Evolutionary conservation across 2,329 filamentous ascomycete species (phyloP).

Genomic region (Fusarium pseudonygamai): DNA sequence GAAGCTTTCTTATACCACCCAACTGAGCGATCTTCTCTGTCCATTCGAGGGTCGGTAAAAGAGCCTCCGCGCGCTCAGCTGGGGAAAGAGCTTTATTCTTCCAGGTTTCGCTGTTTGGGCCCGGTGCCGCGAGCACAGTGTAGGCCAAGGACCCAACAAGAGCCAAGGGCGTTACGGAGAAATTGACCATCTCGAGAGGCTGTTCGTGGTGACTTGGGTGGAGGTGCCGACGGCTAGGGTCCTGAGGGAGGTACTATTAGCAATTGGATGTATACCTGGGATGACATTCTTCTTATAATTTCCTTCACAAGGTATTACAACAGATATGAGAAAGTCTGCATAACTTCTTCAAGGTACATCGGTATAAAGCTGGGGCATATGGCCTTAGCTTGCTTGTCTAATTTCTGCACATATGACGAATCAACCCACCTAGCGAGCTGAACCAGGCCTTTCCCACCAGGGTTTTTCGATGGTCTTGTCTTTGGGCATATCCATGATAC

Average conservation of each 20-base stretch:
- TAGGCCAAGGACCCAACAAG: not conserved
- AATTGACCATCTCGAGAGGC: not conserved
- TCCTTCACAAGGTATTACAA: not conserved
- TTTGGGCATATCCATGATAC: not conserved
- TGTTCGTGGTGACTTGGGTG: no score
- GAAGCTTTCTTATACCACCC: not conserved
- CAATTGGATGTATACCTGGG: not conserved
- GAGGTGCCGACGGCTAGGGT: not conserved
- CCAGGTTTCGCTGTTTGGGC: not conserved
- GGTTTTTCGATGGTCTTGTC: not conserved
- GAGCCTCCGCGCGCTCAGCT: not conserved
- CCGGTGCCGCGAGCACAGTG: not conserved
- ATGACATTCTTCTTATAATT: not conserved
- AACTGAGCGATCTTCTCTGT: not conserved
- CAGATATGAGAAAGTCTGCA: not conserved
- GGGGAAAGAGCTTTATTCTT: not conserved
- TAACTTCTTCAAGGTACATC: fast-evolving
- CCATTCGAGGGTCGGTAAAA: not conserved
- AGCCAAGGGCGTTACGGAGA: not conserved
- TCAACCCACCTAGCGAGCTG: not conserved
- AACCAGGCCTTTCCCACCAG: not conserved
- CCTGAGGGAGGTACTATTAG: not conserved
- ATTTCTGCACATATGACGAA: not conserved
- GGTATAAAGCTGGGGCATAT: not conserved
- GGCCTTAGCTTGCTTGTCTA: not conserved